Evolutionary conservation across 805 yeast species (phyloP), one percentile per base, ranked within the genome.

Genomic region (Schwanniomyces vanrijiae): DNA sequence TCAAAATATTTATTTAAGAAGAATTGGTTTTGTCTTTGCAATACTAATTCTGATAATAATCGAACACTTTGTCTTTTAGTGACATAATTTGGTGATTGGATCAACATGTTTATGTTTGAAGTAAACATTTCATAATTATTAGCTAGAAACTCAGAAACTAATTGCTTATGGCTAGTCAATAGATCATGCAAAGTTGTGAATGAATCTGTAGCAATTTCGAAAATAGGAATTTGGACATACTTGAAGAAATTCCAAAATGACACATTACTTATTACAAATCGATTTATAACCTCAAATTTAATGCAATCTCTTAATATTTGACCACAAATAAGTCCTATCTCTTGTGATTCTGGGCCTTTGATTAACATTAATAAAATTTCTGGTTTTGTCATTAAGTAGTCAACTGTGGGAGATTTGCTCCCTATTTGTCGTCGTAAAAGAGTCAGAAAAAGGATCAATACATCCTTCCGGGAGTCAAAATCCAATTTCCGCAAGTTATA

Each of bases 201-300:
- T 1, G 96, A 82, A 61, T 90, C 97, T 0, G 97, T 88, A 47
- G 96, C 90, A 19, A 88, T 81, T 67, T 94, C 98, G 69, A 94
- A 94, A 24, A 86, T 82, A 4, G 84, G 85, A 33, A 78, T 73
- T 55, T 83, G 85, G 34, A 88, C 88, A 62, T 87, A 89, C 39
- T 79, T 81, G 66, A 94, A 92, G 57, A 83, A 85, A 51, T 81
- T 80, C 98, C 98, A 94, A 52, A 92, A 76, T 20, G 73, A 69
- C 16, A 81, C 77, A 52, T 83, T 83, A 37, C 75, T 67, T 37
- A 92, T 60, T 9, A 90, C 73, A 49, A 78, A 76, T 44, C 76
- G 71, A 28, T 87, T 78, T 46, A 94, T 73, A 40, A 72, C 76
- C 64, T 90, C 97, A 61, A 83, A 82, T 59, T 86, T 87, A 50